phyloP scores from a whole-genome alignment of 2,329 filamentous ascomycete species.

The Neofusicoccum parvum region DNA sequence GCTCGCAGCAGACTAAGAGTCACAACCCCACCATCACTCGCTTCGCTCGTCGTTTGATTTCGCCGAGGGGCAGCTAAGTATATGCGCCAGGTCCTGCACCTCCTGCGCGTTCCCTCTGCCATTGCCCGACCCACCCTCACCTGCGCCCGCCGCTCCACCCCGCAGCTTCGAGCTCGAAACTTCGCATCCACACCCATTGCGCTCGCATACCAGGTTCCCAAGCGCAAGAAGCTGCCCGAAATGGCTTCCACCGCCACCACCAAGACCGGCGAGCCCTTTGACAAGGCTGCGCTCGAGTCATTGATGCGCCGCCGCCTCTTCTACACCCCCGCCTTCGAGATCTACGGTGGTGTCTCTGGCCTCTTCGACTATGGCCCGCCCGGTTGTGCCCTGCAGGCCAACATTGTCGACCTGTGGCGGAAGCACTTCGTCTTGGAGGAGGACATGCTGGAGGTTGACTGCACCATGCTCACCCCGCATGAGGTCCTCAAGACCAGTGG shows the following conservation, averaged over 20 bases:
- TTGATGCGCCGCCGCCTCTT: slow-evolving; percentile 69
- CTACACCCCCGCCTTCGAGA: slow-evolving; percentile 93
- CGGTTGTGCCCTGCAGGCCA: slow-evolving; percentile 81
- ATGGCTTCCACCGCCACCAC: slow-evolving; percentile 62
- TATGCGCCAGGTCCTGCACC: slow-evolving; percentile 45
- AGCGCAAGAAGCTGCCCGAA: slow-evolving; percentile 29
- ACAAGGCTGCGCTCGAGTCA: slow-evolving; percentile 78
- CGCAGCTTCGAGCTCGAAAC: slow-evolving; percentile 35
- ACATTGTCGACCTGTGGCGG: slow-evolving; percentile 85
- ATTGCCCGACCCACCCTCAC: slow-evolving; percentile 24
- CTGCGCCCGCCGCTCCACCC: slow-evolving; percentile 23
- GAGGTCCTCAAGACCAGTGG: slow-evolving; percentile 90
- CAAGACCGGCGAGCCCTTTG: slow-evolving; percentile 83
- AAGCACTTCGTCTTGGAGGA: slow-evolving; percentile 91
- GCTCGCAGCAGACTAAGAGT: background rate
- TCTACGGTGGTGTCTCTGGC: slow-evolving; percentile 85
- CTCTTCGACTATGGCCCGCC: slow-evolving; percentile 94
- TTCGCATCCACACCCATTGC: slow-evolving; percentile 37
- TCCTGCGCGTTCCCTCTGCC: slow-evolving; percentile 40
- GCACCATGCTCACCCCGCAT: slow-evolving; percentile 88
- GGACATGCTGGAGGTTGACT: slow-evolving; percentile 92
- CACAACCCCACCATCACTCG: slow-evolving; percentile 16
- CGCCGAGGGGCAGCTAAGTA: slow-evolving; percentile 29
- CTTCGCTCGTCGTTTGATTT: slow-evolving; percentile 23
- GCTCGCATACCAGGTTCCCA: slow-evolving; percentile 32